Conservation (phyloP, 2,329 filamentous ascomycete genomes). For the Calonectria crousiana region DNA sequence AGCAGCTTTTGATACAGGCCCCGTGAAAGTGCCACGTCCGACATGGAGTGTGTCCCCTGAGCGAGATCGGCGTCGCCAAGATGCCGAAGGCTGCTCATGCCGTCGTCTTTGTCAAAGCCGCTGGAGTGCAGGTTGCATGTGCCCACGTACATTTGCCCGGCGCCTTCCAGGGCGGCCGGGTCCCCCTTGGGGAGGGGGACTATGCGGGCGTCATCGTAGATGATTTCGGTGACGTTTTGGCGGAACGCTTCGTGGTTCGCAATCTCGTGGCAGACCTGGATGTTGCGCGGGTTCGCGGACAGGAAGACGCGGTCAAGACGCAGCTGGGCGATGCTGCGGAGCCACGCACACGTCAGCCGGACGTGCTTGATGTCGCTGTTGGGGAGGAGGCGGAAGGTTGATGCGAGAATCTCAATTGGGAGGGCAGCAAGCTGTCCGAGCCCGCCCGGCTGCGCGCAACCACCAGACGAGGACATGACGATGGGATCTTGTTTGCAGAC, state of each 20-base stretch:
- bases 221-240: conserved; percentile 50
- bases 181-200: neutral
- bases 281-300: conserved; percentile 53
- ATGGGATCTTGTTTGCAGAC: neutral
- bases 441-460: neutral
- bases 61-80: neutral
- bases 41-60: neutral
- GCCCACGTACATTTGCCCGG: neutral
- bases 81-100: neutral
- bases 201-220: conserved; percentile 51
- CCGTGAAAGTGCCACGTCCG: neutral
- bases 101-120: neutral
- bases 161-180: neutral
- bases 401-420: neutral
- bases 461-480: neutral
- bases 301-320: conserved; percentile 51
- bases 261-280: conserved; percentile 53
- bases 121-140: neutral
- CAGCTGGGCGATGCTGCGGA: neutral
- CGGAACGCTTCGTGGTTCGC: conserved; percentile 51
- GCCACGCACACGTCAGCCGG: neutral
- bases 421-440: neutral
- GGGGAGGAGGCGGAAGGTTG: neutral
- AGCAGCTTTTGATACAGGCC: neutral
- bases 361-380: neutral